Percentiles rank a stretch among this genome's conserved stretches.
Conservation (phyloP, 495 filamentous ascomycete species). For the Xylaria palmicola region DNA sequence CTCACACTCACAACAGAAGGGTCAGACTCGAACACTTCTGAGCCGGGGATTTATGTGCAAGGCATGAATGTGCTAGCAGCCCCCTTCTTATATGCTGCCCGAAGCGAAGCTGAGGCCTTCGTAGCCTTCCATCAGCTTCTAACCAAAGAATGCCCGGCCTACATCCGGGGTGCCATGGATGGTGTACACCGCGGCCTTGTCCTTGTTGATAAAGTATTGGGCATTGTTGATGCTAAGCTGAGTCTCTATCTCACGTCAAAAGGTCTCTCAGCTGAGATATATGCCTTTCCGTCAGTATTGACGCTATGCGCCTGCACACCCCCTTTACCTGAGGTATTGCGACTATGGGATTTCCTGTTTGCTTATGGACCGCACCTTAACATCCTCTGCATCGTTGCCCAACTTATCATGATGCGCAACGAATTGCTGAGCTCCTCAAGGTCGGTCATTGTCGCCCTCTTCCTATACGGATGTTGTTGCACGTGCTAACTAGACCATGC, state of each 20-base stretch:
- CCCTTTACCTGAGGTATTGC: constrained; percentile 90
- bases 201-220: constrained; percentile 85
- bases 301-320: constrained; percentile 96
- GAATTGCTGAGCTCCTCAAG: constrained; percentile 77
- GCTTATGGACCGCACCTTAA: constrained; percentile 94
- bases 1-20: constrained; percentile 59
- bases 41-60: constrained; percentile 88
- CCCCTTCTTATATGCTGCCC: constrained; percentile 92
- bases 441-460: constrained; percentile 48
- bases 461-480: neutral
- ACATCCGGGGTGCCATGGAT: constrained; percentile 94
- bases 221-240: constrained; percentile 87
- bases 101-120: constrained; percentile 93
- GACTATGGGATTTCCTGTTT: constrained; percentile 97
- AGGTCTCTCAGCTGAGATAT: constrained; percentile 86
- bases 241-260: constrained; percentile 79
- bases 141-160: constrained; percentile 85
- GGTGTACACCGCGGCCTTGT: constrained; percentile 90
- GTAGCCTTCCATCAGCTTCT: constrained; percentile 86
- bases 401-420: constrained; percentile 84
- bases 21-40: constrained; percentile 52
- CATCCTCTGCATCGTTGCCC: constrained; percentile 95
- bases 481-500: constrained; percentile 14
- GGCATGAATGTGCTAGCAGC: constrained; percentile 99
- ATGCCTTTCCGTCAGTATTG: constrained; percentile 95